Evolutionary conservation across 1,284 basidiomycete species (phyloP).

Genomic region (Ceratobasidium papillatum): DNA sequence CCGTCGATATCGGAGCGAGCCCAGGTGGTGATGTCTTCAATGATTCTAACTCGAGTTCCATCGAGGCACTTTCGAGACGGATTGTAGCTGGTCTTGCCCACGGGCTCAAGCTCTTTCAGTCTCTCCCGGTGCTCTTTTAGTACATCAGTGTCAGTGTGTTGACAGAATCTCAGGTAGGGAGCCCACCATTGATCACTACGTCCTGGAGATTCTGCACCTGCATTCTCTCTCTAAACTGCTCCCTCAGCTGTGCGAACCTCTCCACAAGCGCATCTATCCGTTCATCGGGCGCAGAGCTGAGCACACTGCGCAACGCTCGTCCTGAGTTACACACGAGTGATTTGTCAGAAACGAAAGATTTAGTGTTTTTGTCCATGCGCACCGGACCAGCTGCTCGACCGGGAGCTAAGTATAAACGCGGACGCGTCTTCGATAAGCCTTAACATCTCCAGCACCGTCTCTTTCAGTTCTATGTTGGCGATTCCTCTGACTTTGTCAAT

Average conservation of each 20-base stretch:
- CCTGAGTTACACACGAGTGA: background rate
- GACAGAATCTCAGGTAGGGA: background rate
- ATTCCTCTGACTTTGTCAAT: background rate
- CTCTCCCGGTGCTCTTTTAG: background rate
- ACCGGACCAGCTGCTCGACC: background rate
- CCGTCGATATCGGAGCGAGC: background rate
- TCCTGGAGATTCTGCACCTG: background rate
- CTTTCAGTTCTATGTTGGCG: background rate
- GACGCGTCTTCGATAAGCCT: conserved; percentile 8
- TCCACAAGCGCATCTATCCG: background rate
- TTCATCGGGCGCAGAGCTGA: background rate
- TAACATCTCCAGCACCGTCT: background rate
- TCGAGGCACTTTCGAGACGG: background rate
- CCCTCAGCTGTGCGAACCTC: background rate
- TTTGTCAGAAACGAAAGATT: background rate
- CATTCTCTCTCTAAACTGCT: background rate
- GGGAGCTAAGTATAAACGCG: background rate
- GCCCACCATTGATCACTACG: background rate
- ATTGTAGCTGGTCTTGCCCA: background rate
- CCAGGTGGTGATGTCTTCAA: background rate
- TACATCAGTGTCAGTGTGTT: background rate
- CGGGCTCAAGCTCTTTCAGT: background rate
- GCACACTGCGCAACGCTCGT: background rate
- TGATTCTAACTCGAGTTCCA: background rate
- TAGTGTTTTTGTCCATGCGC: background rate